A percentile compares a stretch with the other conserved stretches of the same genome.
Evolutionary conservation across 352 stramenopile species (phyloP).

Genomic region (Phytophthora foliorum): DNA sequence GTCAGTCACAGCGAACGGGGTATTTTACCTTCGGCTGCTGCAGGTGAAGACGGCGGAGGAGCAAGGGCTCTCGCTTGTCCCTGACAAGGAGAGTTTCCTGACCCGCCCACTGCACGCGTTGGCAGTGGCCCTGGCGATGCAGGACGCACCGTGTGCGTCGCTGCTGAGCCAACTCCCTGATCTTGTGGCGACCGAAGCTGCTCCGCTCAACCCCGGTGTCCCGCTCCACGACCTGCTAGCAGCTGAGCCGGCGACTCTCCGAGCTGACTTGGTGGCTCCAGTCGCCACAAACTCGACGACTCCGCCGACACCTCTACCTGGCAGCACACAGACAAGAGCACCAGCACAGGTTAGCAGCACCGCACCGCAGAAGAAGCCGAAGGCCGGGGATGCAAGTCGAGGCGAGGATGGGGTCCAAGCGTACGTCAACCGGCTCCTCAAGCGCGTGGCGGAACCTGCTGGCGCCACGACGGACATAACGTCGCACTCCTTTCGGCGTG

Average conservation of each 20-base stretch:
- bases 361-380: too few species aligned
- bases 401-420: too few species aligned
- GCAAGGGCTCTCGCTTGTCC: constrained; percentile 41
- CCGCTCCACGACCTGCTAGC: neutral
- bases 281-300: too few species aligned
- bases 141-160: constrained; percentile 8
- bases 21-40: constrained; percentile 39
- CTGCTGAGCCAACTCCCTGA: constrained; percentile 26
- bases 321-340: neutral
- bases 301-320: neutral
- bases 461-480: constrained; percentile 26
- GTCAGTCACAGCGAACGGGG: constrained; percentile 15
- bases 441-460: too few species aligned
- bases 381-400: neutral
- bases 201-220: neutral
- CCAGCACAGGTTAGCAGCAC: too few species aligned
- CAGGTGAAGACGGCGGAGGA: constrained; percentile 39
- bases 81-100: constrained; percentile 10
- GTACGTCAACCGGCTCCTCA: too few species aligned
- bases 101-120: constrained; percentile 33
- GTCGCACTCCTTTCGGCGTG: constrained; percentile 34
- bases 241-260: too few species aligned
- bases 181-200: neutral
- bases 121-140: constrained; percentile 19
- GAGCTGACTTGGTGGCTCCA: too few species aligned